Base-by-base conservation (phyloP, 2,329 filamentous ascomycete species). In the Plenodomus lindquistii region DNA sequence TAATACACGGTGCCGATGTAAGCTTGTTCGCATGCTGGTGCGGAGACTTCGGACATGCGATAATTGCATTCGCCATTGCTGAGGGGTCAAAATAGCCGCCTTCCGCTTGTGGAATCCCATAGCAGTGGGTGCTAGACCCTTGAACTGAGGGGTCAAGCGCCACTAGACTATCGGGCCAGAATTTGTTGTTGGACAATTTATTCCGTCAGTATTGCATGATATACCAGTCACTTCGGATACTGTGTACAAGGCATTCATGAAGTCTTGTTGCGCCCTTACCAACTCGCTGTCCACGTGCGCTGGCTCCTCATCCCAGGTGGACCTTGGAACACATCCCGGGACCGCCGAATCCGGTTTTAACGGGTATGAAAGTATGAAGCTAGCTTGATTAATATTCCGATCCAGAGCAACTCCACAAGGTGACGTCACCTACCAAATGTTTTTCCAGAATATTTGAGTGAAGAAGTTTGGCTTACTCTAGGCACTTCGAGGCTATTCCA, bases 401-500 rank as follows among this genome's bases (percentile, higher is more conserved):
- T 13, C 40, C 48, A 44, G 42, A 46, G 37, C 49, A 46, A 50
- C 40, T 35, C 48, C 40, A 37, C 29, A 40, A 16, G 19, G 19
- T 61, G 58, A 61, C 56, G 56, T 61, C 58, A 61, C 27, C 24
- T 35, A 27, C 24, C 5, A 47, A 11, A 37, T 44, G 37, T 35
- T 16, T 43, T 42, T 37, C 24, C 37, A 41, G 20, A 41, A 34
- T 34, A 2, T 11, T 31, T 31, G 15, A 7, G 27, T 13, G 27
- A 31, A 31, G 11, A 15, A 31, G 4, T 31, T 31, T 13, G 27
- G 27, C 27, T 7, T 15, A 24, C 11, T 24, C 22, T 5, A 24
- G 15, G 27, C 27, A 15, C 27, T 7, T 31, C 27, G 6, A 31
- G 27, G 27, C 27, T 31, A 15, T 13, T 31, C 27, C 27, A 31